Conservation (phyloP, 1,284 basidiomycete genomes). For the Volvariella volvacea region DNA sequence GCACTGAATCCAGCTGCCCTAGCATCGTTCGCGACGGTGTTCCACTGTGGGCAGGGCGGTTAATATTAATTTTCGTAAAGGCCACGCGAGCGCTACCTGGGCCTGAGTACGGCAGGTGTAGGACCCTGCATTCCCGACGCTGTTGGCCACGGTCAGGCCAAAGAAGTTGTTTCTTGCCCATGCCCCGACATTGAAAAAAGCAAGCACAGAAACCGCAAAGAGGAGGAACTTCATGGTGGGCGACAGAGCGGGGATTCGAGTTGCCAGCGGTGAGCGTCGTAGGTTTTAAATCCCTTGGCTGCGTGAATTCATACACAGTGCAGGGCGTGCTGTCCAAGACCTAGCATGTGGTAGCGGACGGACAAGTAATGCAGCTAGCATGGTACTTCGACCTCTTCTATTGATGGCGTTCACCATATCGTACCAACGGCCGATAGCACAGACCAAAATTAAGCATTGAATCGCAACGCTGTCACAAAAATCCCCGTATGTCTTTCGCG, state of each 20-base stretch:
- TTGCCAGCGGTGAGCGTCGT: neutral
- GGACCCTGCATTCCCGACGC: slow-evolving; percentile 15
- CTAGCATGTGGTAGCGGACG: neutral
- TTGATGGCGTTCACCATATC: no score
- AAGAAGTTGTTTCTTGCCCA: slow-evolving; percentile 18
- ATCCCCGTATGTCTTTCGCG: no score
- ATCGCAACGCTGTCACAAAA: no score
- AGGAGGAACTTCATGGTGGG: neutral
- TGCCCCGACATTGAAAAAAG: neutral
- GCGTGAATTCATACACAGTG: neutral
- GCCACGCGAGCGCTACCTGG: slow-evolving; percentile 16
- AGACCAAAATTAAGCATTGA: no score
- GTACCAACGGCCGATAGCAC: no score
- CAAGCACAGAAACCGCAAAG: neutral
- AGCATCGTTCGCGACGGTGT: slow-evolving; percentile 22
- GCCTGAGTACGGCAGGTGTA: slow-evolving; percentile 29
- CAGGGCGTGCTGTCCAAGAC: neutral
- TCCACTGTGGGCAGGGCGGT: slow-evolving; percentile 22
- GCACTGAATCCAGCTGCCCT: slow-evolving; percentile 22
- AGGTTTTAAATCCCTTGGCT: neutral
- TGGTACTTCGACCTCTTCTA: no score
- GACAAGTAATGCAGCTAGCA: no score
- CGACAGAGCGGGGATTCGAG: neutral
- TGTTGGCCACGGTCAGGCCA: slow-evolving; percentile 25
- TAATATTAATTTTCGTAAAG: neutral